Evolutionary conservation across 2,329 filamentous ascomycete genomes (phyloP).

Genomic region (Monilinia aucupariae): DNA sequence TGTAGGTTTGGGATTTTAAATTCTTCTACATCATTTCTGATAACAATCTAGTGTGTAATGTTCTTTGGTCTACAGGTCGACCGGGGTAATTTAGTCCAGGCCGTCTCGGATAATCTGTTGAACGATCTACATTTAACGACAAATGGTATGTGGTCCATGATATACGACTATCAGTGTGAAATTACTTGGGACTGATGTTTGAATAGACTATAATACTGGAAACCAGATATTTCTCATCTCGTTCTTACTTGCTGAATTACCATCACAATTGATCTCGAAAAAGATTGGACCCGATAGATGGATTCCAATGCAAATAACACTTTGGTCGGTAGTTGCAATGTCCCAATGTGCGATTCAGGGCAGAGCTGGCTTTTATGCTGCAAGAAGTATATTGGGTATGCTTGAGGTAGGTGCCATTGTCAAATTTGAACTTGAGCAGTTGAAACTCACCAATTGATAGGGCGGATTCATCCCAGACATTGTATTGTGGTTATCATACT

Average conservation of each 20-base stretch:
- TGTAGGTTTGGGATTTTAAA: constrained; percentile 15
- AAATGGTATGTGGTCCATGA: constrained; percentile 34
- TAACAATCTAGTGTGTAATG: constrained; percentile 53
- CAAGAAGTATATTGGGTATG: constrained; percentile 36
- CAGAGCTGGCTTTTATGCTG: constrained; percentile 40
- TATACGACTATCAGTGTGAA: too few species aligned
- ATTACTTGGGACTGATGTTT: not conserved
- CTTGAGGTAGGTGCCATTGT: constrained; percentile 36
- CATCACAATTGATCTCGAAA: constrained; percentile 45
- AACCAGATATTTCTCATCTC: constrained; percentile 39
- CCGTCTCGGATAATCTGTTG: constrained; percentile 56
- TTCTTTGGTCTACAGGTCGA: constrained; percentile 59
- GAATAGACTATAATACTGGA: constrained; percentile 26
- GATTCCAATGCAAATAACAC: constrained; percentile 48
- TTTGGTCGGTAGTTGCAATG: constrained; percentile 46
- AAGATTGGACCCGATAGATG: constrained; percentile 45
- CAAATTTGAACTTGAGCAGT: not conserved
- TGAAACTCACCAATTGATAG: constrained; percentile 26
- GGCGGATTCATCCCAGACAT: constrained; percentile 60
- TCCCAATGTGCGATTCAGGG: constrained; percentile 43
- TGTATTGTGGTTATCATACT: constrained; percentile 67
- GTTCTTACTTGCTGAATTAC: constrained; percentile 44
- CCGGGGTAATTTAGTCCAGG: constrained; percentile 53
- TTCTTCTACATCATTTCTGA: not conserved
- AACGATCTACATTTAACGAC: constrained; percentile 43